Conservation (phyloP, 441 rosid genomes). For the Arabidopsis hybrid region DNA sequence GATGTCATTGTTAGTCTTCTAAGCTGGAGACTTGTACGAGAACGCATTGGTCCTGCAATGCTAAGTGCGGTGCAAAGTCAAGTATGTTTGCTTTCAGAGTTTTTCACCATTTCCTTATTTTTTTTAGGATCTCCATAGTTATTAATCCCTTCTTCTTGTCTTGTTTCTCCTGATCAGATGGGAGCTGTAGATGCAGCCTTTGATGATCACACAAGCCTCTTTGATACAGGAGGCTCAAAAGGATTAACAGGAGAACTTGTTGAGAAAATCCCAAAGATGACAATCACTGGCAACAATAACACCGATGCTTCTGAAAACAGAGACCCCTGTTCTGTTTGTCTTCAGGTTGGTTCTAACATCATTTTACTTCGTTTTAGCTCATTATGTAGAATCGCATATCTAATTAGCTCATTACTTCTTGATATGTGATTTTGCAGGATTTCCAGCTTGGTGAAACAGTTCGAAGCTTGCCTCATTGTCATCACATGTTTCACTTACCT, state of each 20-base stretch:
- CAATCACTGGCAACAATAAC: conserved; percentile 63
- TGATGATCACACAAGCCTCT: conserved; percentile 78
- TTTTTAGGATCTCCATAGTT: not conserved
- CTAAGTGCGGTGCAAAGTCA: conserved; percentile 97
- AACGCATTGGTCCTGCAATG: conserved; percentile 98
- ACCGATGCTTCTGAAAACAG: conserved; percentile 82
- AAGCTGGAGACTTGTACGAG: conserved; percentile 95
- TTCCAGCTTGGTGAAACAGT: conserved; percentile 86
- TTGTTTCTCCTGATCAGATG: conserved; percentile 61
- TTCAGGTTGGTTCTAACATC: conserved; percentile 83
- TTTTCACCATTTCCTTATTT: not conserved
- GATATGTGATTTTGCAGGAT: conserved; percentile 60
- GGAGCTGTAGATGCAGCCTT: conserved; percentile 77
- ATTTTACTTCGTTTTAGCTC: conserved; percentile 7
- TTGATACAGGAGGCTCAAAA: conserved; percentile 79
- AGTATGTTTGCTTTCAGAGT: conserved; percentile 50
- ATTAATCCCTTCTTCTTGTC: not conserved
- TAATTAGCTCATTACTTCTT: conserved; percentile 1
- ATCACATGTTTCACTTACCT: conserved; percentile 91
- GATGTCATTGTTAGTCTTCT: conserved; percentile 97
- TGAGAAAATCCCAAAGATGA: conserved; percentile 85
- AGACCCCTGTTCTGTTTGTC: conserved; percentile 92
- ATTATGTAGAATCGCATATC: not conserved
- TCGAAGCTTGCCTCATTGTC: conserved; percentile 89
- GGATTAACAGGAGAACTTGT: conserved; percentile 81